These are phyloP conservation scores for Brasenia schreberi DNA, from an alignment of 164 flowering plant genomes.

Conservation along the genomic window DNA sequence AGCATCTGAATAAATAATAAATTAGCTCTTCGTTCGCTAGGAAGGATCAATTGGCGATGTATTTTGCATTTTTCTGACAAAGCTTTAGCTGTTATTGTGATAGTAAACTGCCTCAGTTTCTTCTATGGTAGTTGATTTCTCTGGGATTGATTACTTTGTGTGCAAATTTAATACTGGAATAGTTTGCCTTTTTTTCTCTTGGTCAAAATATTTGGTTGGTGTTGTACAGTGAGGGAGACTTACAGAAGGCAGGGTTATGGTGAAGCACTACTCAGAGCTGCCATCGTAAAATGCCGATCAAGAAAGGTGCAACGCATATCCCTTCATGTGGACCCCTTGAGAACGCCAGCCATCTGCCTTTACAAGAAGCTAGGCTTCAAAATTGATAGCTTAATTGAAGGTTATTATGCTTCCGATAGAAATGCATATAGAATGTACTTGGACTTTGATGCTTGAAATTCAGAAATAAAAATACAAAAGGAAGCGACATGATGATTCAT, in stretches of 20 bases:
- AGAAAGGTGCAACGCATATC: conserved; percentile 46
- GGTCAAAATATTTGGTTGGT: background rate
- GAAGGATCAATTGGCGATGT: too few species aligned
- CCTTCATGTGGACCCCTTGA: conserved; percentile 79
- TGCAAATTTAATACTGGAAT: too few species aligned
- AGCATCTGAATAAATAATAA: too few species aligned
- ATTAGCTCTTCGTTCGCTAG: too few species aligned
- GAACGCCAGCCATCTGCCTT: conserved; percentile 51
- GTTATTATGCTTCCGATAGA: conserved; percentile 63
- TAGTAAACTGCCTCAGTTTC: too few species aligned
- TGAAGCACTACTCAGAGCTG: conserved; percentile 62
- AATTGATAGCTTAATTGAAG: conserved; percentile 41
- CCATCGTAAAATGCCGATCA: conserved; percentile 55
- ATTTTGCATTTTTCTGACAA: too few species aligned
- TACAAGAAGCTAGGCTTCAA: conserved; percentile 72
- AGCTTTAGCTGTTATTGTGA: too few species aligned
- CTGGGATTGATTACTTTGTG: too few species aligned
- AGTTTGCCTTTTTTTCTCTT: background rate
- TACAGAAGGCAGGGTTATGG: conserved; percentile 66
- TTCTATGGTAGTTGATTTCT: too few species aligned
- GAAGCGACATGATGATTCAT: too few species aligned
- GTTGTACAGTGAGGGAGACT: conserved; percentile 50
- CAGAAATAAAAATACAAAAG: background rate
- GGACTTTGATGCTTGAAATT: conserved; percentile 23
- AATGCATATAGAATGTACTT: conserved; percentile 84